A percentile compares a stretch with the other conserved stretches of the same genome.
phyloP scores from a whole-genome alignment of 2,329 filamentous ascomycete species.

The Hypoxylon sp. region DNA sequence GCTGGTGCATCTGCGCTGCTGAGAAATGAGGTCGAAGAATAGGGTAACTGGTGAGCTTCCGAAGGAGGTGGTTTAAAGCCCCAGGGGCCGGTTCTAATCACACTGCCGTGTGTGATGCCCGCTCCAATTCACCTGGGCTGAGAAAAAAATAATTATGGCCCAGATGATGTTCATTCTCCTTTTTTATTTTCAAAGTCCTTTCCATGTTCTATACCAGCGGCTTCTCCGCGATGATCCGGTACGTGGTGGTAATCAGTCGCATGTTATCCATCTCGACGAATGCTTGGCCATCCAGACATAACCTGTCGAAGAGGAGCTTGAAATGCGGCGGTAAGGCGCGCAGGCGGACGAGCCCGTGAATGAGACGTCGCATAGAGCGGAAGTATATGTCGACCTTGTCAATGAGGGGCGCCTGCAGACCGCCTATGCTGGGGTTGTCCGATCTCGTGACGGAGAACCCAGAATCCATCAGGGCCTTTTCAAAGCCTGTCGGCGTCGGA shows the following conservation, averaged over 20 bases:
- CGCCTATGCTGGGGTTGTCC: conserved; percentile 61
- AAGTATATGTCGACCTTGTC: conserved; percentile 64
- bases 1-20: background rate
- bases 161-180: background rate
- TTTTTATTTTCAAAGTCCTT: background rate
- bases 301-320: conserved; percentile 60
- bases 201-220: conserved; percentile 34
- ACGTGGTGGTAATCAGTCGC: conserved; percentile 60
- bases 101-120: conserved; percentile 2
- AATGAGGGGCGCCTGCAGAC: conserved; percentile 60
- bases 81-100: background rate
- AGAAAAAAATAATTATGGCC: conserved; percentile 4
- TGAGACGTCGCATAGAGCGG: conserved; percentile 57
- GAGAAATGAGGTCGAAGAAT: background rate
- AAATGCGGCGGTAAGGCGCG: conserved; percentile 58
- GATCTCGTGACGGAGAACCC: conserved; percentile 57
- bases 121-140: conserved; percentile 8
- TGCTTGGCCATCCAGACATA: conserved; percentile 61
- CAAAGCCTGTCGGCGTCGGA: conserved; percentile 57
- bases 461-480: conserved; percentile 54
- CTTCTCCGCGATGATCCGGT: conserved; percentile 61
- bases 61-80: background rate
- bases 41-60: no score
- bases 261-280: conserved; percentile 64
- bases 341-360: conserved; percentile 57